Base-by-base conservation (phyloP, 192 early-diverging fungal genomes). In the Gaertneriomyces semiglobifer region DNA sequence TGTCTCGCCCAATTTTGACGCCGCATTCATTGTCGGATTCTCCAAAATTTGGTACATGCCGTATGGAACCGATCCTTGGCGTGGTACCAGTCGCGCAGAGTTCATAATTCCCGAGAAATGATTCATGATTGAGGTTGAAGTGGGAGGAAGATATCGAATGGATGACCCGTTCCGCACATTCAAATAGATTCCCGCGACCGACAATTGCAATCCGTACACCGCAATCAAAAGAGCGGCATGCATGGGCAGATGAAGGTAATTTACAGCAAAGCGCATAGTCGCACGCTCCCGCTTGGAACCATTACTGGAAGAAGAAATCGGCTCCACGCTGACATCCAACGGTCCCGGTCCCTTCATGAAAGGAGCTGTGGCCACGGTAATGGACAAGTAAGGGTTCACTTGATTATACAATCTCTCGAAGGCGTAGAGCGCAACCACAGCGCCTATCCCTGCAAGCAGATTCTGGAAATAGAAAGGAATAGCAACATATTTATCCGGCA, bases 381-480 rank as follows among this genome's bases (percentile, higher is more conserved):
- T 58, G 10, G 16, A 19, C 63, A 2, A 6, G 18, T 54, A 41
- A 4, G 25, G 20, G n/a, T 6, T 63, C 47, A n/a, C 45, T 38
- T 33, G 62, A 43, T 38, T 7, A 38, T 66, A 58, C 10, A 66
- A 14, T 5, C 66, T 16, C 12, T 68, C 66, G 6, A 68, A 6
- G 6, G 57, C 57, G 44, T 60, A 68, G n/a, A 68, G 8, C 45
- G 40, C 16, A 12, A 53, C 19, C 14, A 68, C 5, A 12, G 58
- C 66, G 16, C 12, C 18, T 7, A 53, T 38, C 12, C 46, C 66
- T 11, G 33, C 46, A 4, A 68, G 56, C 25, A 68, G 47, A 9
- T 44, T 59, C 14, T 58, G 66, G 8, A 50, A 20, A 5, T 68
- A 68, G 5, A 68, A 50, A 12, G 66, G 47, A 12, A 68, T 53